phyloP scores from a whole-genome alignment of 2,329 filamentous ascomycete species.

The Calonectria naviculata region DNA sequence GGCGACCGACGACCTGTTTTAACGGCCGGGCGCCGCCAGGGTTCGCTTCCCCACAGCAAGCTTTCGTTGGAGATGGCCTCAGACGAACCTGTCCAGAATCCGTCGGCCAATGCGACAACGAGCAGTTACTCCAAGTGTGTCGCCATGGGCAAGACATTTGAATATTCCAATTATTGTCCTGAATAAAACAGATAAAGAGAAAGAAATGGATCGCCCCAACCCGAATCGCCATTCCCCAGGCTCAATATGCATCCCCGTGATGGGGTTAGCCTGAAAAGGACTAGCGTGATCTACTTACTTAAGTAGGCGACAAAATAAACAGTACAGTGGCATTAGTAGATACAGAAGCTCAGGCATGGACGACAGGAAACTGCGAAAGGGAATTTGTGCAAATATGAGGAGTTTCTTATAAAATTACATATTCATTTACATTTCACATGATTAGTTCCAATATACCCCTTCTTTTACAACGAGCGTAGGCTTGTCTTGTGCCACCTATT shows the following conservation, averaged over 20 bases:
- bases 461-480: neutral
- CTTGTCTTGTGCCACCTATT: neutral
- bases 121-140: neutral
- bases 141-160: neutral
- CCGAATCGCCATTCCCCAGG: constrained; percentile 15
- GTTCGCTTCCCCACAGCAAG: neutral
- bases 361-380: no score
- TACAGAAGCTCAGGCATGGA: no score
- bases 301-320: neutral
- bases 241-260: constrained; percentile 17
- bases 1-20: neutral
- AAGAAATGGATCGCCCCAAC: constrained; percentile 1
- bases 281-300: constrained; percentile 17
- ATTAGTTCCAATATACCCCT: neutral
- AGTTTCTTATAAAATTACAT: no score
- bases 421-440: neutral
- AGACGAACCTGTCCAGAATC: neutral
- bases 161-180: neutral
- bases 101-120: neutral
- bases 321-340: neutral
- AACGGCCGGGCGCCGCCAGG: neutral
- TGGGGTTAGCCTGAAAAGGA: neutral
- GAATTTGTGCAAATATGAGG: no score
- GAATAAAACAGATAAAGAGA: neutral
- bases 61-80: neutral